phyloP scores from a whole-genome alignment of 441 rosid species.

The Hura crepitans region DNA sequence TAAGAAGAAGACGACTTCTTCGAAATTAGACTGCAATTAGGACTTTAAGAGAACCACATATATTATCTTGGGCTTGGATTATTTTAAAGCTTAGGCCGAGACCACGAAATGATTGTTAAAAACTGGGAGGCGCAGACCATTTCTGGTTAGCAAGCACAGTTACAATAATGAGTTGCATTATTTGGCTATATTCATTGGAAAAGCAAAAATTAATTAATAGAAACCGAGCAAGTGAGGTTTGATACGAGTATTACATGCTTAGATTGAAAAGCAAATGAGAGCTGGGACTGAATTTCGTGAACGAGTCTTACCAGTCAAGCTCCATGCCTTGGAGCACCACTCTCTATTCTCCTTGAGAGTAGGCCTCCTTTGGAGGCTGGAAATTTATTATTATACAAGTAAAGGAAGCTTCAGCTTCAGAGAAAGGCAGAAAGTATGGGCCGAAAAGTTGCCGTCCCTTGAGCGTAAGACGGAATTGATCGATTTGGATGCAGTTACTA shows the following conservation, averaged over 20 bases:
- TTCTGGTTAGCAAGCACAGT: neutral
- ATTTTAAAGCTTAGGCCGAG: neutral
- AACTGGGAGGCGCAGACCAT: neutral
- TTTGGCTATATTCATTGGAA: neutral
- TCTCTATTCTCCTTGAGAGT: too few relatives aligned
- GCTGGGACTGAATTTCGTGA: neutral
- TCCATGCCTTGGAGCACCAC: too few relatives aligned
- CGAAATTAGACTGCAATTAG: neutral
- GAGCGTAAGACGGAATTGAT: too few relatives aligned
- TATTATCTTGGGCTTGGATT: neutral
- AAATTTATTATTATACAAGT: too few relatives aligned
- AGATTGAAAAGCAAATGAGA: neutral
- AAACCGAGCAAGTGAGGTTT: neutral
- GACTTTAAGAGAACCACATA: neutral
- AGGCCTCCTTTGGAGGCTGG: too few relatives aligned
- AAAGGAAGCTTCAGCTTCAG: too few relatives aligned
- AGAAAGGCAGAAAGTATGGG: too few relatives aligned
- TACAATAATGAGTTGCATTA: neutral
- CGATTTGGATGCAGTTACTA: too few relatives aligned
- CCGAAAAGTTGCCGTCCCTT: too few relatives aligned
- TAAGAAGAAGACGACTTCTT: neutral
- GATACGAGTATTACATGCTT: too few relatives aligned
- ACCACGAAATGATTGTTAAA: neutral
- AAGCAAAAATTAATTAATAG: neutral
- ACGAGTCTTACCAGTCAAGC: too few relatives aligned